Evolutionary conservation across 2,329 filamentous ascomycete genomes (phyloP).

Genomic region (Colletotrichum tropicale): DNA sequence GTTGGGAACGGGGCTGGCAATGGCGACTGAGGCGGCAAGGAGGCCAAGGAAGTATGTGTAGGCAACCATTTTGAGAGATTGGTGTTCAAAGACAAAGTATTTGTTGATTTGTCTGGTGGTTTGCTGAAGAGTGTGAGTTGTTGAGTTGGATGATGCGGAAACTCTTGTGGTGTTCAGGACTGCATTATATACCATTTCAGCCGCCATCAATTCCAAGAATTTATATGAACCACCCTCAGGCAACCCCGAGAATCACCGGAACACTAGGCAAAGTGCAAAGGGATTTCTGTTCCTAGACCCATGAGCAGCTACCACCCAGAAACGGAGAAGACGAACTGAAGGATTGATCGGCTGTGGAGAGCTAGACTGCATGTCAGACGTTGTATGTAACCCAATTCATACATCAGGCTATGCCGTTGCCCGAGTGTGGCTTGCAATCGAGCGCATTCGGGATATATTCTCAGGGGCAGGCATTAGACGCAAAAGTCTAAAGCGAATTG

Average conservation of each 20-base stretch:
- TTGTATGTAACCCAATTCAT: background rate
- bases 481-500: background rate
- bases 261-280: background rate
- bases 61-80: background rate
- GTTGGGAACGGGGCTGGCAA: background rate
- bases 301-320: background rate
- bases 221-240: background rate
- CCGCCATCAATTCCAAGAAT: background rate
- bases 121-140: background rate
- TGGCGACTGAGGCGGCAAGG: background rate
- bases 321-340: background rate
- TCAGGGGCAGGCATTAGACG: background rate
- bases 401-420: background rate
- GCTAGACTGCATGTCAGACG: background rate
- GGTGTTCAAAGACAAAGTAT: background rate
- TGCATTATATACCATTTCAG: background rate
- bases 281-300: background rate
- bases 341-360: background rate
- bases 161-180: background rate
- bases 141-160: background rate
- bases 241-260: background rate
- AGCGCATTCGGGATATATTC: background rate
- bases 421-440: background rate
- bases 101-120: background rate
- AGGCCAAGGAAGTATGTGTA: background rate